Evolutionary conservation across 768 basidiomycete species (phyloP), one percentile per base, ranked within the genome.

Genomic region (Chiua virens): DNA sequence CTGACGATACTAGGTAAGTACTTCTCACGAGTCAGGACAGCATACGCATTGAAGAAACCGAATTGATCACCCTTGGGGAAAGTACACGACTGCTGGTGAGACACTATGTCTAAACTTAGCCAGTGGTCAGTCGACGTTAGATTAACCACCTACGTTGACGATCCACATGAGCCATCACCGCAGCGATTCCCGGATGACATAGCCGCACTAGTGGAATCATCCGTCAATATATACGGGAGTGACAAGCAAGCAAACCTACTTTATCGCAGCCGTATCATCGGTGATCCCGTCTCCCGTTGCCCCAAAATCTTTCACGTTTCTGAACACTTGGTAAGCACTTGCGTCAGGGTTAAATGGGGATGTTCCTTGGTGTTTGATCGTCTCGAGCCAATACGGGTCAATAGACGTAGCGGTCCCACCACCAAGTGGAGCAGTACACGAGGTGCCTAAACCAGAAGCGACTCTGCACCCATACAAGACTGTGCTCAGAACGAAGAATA

Each of bases 221-320:
- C n/a, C n/a, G n/a, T n/a, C n/a, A n/a, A n/a, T n/a, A n/a, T n/a
- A 21, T 21, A 23, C 18, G 35, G 44, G n/a, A 43, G 30, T n/a
- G 40, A 50, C 5, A 39, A 34, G 37, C 10, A 53, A 15, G 40
- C 46, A 21, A 37, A 38, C 63, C 44, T 54, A 85, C 84, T 84
- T 87, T 59, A 87, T 87, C 4, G 88, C 85, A 32, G 70, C 77
- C 11, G 87, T 87, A 56, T 89, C 87, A 63, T 89, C 87, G 8
- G 80, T 78, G 8, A 80, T 71, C 47, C 87, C 87, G 63, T 86
- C 80, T 22, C 72, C 73, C 41, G 59, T 67, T 30, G 79, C 79
- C 50, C 79, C 73, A 49, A 71, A 76, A 32, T 74, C 72, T 53
- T 84, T 87, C 50, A 89, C 87, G 61, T 88, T 89, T 37, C 87